Evolutionary conservation across 2,329 filamentous ascomycete species (phyloP).

Genomic region (Ophiostoma piceae): DNA sequence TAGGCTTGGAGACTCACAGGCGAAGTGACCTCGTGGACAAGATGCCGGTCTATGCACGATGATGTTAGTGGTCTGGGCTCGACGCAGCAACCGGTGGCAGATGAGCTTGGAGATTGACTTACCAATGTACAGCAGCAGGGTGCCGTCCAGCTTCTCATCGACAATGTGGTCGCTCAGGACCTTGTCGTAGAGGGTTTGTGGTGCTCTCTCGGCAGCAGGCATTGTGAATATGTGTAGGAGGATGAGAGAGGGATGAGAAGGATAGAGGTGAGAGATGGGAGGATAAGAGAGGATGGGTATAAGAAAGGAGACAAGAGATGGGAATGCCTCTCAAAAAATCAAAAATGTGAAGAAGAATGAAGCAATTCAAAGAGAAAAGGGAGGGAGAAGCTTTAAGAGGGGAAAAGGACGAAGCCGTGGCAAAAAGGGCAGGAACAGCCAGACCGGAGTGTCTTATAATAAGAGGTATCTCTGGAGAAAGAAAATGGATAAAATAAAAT

Average conservation of each 20-base stretch:
- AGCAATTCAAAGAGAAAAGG: slow-evolving; percentile 4
- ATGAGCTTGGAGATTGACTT: slow-evolving; percentile 40
- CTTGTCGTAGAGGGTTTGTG: slow-evolving; percentile 94
- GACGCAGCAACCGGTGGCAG: background rate
- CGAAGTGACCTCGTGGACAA: slow-evolving; percentile 97
- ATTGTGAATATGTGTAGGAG: slow-evolving; percentile 44
- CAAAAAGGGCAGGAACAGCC: slow-evolving; percentile 12
- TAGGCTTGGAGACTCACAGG: slow-evolving; percentile 54
- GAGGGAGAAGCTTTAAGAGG: slow-evolving; percentile 18
- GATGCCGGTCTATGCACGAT: slow-evolving; percentile 66
- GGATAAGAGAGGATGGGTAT: background rate
- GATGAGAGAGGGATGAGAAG: background rate
- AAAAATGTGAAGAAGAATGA: background rate
- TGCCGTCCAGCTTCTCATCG: slow-evolving; percentile 91
- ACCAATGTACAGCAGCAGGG: slow-evolving; percentile 90
- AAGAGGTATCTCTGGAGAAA: slow-evolving; percentile 11
- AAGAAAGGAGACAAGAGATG: slow-evolving; percentile 1
- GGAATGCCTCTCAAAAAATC: background rate
- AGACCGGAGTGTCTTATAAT: slow-evolving; percentile 13
- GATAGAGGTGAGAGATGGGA: background rate
- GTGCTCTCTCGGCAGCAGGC: slow-evolving; percentile 66
- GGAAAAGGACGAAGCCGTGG: slow-evolving; percentile 11
- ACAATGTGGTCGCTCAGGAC: slow-evolving; percentile 92
- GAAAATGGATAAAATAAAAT: slow-evolving; percentile 16
- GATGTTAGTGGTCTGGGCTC: slow-evolving; percentile 12